Percentiles rank a stretch among this genome's conserved stretches.
These are phyloP conservation scores for Austroboletus niveus DNA, from an alignment of 1,284 basidiomycete genomes.

Conservation along the genomic window DNA sequence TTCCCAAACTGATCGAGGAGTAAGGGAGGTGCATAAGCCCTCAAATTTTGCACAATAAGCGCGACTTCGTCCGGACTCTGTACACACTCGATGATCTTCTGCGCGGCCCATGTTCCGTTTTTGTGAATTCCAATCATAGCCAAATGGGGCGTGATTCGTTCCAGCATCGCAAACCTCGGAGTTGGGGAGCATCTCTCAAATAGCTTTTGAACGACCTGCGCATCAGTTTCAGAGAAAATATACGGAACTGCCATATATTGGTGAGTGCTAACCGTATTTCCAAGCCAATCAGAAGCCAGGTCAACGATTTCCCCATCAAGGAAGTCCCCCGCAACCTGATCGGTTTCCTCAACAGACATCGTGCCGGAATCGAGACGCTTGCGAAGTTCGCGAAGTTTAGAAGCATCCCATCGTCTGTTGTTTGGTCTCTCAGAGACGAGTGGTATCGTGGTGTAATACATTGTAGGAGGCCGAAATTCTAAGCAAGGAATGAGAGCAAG, in stretches of 20 bases:
- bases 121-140: conserved; percentile 99
- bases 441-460: conserved; percentile 94
- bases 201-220: conserved; percentile 89
- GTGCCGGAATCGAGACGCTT: conserved; percentile 79
- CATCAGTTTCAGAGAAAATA: conserved; percentile 15
- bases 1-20: conserved; percentile 97
- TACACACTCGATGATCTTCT: conserved; percentile 98
- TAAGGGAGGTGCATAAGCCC: conserved; percentile 91
- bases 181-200: conserved; percentile 86
- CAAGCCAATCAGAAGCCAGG: conserved; percentile 97
- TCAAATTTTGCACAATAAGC: conserved; percentile 82
- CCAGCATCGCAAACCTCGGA: conserved; percentile 87
- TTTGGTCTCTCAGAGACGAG: conserved; percentile 79
- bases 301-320: conserved; percentile 91
- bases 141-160: conserved; percentile 90
- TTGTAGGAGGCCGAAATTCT: conserved; percentile 85
- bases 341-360: conserved; percentile 85
- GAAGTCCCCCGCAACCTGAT: conserved; percentile 86
- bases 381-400: conserved; percentile 89
- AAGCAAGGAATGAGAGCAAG: conserved; percentile 15
- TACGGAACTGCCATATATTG: not conserved
- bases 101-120: conserved; percentile 99
- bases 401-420: conserved; percentile 90
- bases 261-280: conserved; percentile 78
- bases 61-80: conserved; percentile 85